Percentiles rank a stretch among this genome's conserved stretches.
phyloP scores from a whole-genome alignment of 202 grass and related monocot genomes.

The Panicum hallii region DNA sequence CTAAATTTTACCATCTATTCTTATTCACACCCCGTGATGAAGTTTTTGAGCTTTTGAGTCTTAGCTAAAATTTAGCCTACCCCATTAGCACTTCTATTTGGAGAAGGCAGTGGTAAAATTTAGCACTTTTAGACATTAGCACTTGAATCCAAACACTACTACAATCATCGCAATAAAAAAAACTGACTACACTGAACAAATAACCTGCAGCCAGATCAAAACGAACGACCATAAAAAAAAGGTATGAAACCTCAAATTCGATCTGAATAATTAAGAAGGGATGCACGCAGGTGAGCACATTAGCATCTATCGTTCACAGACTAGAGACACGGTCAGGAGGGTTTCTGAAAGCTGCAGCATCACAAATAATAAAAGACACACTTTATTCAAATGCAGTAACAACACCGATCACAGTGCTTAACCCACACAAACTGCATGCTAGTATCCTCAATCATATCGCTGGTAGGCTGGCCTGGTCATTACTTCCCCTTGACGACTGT shows the following conservation, averaged over 20 bases:
- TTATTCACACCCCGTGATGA: no score
- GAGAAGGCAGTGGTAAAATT: no score
- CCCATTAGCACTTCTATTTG: no score
- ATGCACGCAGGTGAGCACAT: not conserved
- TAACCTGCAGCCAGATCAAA: not conserved
- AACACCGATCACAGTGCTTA: not conserved
- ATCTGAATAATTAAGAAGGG: not conserved
- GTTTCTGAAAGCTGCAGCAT: not conserved
- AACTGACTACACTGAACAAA: not conserved
- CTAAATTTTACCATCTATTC: no score
- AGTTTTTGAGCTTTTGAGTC: no score
- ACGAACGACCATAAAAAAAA: not conserved
- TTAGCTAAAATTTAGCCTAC: no score
- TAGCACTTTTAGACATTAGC: no score
- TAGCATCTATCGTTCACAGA: not conserved
- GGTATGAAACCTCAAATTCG: not conserved
- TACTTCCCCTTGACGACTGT: constrained; percentile 74
- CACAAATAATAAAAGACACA: constrained; percentile 3
- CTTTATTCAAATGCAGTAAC: constrained; percentile 36
- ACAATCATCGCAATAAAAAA: not conserved
- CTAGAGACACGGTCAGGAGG: not conserved
- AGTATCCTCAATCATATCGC: constrained; percentile 3
- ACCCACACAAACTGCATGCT: not conserved
- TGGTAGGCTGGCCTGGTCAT: not conserved
- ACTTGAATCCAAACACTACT: no score